phyloP scores from a whole-genome alignment of 1,284 basidiomycete species.

The Termitomyces sp. region DNA sequence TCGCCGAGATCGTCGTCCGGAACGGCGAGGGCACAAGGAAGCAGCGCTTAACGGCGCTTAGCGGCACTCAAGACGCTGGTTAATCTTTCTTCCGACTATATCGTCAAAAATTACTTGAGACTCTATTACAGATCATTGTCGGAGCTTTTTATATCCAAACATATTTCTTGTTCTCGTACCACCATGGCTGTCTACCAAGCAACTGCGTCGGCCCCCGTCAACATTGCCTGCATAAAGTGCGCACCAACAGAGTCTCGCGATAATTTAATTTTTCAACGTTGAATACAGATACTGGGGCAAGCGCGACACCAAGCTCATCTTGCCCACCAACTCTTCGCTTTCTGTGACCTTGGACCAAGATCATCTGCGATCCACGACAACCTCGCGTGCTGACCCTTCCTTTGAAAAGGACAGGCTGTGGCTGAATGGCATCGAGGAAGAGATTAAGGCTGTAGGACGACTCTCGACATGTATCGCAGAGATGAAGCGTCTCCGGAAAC shows the following conservation, averaged over 20 bases:
- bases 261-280: constrained; percentile 3
- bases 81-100: neutral
- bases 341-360: constrained; percentile 97
- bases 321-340: constrained; percentile 97
- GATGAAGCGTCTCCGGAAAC: constrained; percentile 74
- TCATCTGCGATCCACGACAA: constrained; percentile 91
- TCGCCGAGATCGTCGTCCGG: constrained; percentile 2
- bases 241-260: constrained; percentile 22
- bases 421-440: constrained; percentile 91
- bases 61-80: neutral
- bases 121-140: constrained; percentile 9
- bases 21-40: constrained; percentile 2
- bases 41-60: neutral
- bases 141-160: constrained; percentile 6
- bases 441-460: constrained; percentile 79
- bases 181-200: constrained; percentile 74
- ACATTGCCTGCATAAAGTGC: constrained; percentile 95
- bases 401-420: constrained; percentile 83
- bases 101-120: constrained; percentile 4
- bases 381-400: constrained; percentile 77
- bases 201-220: constrained; percentile 90
- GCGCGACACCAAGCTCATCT: constrained; percentile 89
- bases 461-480: constrained; percentile 85
- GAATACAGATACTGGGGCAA: constrained; percentile 92
- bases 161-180: constrained; percentile 17